phyloP scores from a whole-genome alignment of 2,329 filamentous ascomycete species.

The Colletotrichum tabaci region DNA sequence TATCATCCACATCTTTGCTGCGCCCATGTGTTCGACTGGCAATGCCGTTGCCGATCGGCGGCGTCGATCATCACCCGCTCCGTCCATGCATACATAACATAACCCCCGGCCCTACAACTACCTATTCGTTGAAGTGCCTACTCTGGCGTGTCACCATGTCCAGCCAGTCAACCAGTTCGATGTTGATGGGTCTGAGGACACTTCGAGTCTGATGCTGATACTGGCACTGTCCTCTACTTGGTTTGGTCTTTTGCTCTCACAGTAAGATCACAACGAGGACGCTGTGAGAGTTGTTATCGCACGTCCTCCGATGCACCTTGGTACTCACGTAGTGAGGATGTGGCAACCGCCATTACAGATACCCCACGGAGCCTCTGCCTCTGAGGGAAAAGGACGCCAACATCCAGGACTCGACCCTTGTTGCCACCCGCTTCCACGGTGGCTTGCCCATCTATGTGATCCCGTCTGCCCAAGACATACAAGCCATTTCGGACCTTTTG shows the following conservation, averaged over 20 bases:
- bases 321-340: no score
- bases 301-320: not conserved
- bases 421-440: not conserved
- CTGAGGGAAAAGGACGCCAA: not conserved
- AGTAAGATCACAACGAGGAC: not conserved
- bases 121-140: not conserved
- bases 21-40: constrained; percentile 1
- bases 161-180: not conserved
- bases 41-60: constrained; percentile 22
- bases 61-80: constrained; percentile 10
- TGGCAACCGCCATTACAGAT: not conserved
- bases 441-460: no score
- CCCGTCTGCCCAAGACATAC: not conserved
- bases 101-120: not conserved
- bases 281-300: not conserved
- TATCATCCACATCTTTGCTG: not conserved
- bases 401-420: not conserved
- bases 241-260: not conserved
- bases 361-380: constrained; percentile 2
- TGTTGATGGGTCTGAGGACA: not conserved
- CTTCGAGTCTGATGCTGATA: not conserved
- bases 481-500: not conserved
- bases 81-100: not conserved
- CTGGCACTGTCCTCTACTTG: not conserved
- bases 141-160: constrained; percentile 4